Base-by-base conservation (phyloP, 23 red algal species). In the Chondrus crispus region DNA sequence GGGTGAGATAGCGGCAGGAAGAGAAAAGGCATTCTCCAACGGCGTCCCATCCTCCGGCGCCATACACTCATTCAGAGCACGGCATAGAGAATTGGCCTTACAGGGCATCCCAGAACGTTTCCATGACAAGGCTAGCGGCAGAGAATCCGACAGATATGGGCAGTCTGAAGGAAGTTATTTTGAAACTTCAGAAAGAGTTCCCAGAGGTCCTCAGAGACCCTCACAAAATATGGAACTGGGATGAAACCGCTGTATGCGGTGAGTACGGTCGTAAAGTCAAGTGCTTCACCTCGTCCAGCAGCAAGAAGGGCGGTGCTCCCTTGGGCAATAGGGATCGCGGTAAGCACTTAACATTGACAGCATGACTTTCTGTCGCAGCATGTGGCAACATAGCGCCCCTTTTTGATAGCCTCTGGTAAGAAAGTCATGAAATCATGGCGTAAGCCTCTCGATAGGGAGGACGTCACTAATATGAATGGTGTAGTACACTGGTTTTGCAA, bases 301-400 rank as follows among this genome's bases (percentile, higher is more conserved):
- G 16, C 2, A 2, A 6, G 2, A 53, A 55, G 3, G 11, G 10
- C 14, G 75, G 47, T 12, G 58, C 46, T 2, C 13, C 29, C 10
- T 52, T 54, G 14, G 13, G n/a, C 2, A 80, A 57, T 19, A 80
- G 58, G 47, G 75, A 80, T 2, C n/a, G 40, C 40, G 75, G 75
- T 3, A 80, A 80, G 47, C 75, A 80, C 28, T 46, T 80, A n/a
- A n/a, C n/a, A n/a, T n/a, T n/a, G 11, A 80, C 75, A 3, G 75
- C 75, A 11, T 46, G 46, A 13, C 53, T 80, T 18, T 19, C 41
- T 7, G 28, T 49, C 16, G 53, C 75, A 16, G 75, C 75, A 13
- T 46, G 48, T 36, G 75, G 75, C 28, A 4, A 80, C 29, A 5
- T 55, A 7, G 75, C 75, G 36, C 42, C 47, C 2, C 19, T 80